Conservation (phyloP, 805 yeast genomes). For the Saturnispora bothae region DNA sequence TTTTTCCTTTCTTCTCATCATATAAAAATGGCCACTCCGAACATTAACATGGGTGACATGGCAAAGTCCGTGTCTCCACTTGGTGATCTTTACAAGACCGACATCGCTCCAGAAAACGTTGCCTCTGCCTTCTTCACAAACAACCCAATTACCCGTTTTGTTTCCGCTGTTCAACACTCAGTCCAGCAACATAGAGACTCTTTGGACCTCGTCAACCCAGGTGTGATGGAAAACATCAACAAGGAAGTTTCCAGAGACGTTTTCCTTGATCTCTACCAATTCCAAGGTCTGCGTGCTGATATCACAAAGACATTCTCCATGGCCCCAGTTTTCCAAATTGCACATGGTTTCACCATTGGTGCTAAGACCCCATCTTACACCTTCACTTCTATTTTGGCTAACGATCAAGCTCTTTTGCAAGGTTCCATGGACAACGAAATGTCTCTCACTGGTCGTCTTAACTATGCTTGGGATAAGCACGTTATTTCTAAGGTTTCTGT, state of each 20-base stretch:
- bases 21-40: constrained; percentile 21
- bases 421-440: constrained; percentile 85
- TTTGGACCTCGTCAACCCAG: constrained; percentile 81
- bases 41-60: constrained; percentile 43
- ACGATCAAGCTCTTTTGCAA: constrained; percentile 76
- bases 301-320: constrained; percentile 82
- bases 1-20: not conserved
- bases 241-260: constrained; percentile 94
- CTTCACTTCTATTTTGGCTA: constrained; percentile 80
- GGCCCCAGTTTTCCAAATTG: constrained; percentile 93
- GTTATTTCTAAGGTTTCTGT: constrained; percentile 75
- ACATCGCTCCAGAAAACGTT: constrained; percentile 35
- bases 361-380: constrained; percentile 86
- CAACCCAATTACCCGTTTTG: constrained; percentile 71
- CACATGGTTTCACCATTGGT: constrained; percentile 87
- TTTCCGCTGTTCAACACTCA: constrained; percentile 64
- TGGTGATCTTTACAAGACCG: constrained; percentile 43
- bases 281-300: constrained; percentile 95
- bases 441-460: constrained; percentile 77
- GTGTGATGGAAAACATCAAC: constrained; percentile 85
- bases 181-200: constrained; percentile 71
- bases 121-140: constrained; percentile 59
- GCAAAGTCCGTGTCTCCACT: constrained; percentile 47
- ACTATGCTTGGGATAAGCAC: constrained; percentile 80
- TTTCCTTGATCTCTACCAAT: constrained; percentile 77